These are phyloP conservation scores for Mortierella hygrophila DNA, from an alignment of 192 early-diverging fungal genomes.

Conservation along the genomic window DNA sequence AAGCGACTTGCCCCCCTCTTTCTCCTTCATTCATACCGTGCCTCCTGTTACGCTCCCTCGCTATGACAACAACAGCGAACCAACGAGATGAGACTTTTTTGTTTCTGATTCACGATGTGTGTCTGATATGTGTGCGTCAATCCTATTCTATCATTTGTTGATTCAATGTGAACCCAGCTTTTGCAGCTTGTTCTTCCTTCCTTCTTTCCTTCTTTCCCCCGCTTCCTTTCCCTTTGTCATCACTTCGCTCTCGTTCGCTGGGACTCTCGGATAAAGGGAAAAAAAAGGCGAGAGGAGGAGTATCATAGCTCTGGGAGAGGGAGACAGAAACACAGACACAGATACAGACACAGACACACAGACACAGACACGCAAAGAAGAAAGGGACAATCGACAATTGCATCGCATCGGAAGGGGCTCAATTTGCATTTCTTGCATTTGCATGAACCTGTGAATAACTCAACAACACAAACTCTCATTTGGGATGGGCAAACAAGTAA, in stretches of 20 bases:
- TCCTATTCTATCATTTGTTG: neutral
- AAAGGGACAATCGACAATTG: slow-evolving; percentile 9
- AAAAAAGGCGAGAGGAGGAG: slow-evolving; percentile 3
- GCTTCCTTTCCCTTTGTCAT: neutral
- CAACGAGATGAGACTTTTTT: slow-evolving; percentile 1
- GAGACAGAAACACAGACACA: neutral
- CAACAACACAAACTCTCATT: neutral
- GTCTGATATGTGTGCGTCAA: neutral
- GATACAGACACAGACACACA: neutral
- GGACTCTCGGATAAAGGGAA: slow-evolving; percentile 21
- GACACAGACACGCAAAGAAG: neutral
- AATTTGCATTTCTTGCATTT: slow-evolving; percentile 8
- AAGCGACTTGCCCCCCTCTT: neutral
- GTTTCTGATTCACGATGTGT: neutral
- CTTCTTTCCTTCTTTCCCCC: neutral
- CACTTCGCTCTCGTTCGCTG: slow-evolving; percentile 16
- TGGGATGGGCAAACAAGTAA: slow-evolving; percentile 2
- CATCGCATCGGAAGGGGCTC: slow-evolving; percentile 4
- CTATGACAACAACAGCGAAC: neutral
- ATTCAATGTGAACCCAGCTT: neutral
- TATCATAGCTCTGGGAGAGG: neutral
- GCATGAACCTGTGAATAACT: neutral
- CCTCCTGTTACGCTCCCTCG: neutral
- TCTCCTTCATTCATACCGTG: too few relatives aligned
- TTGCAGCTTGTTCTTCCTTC: slow-evolving; percentile 7